A percentile compares a stretch with the other conserved stretches of the same genome.
Evolutionary conservation across 2,329 filamentous ascomycete genomes (phyloP).

Genomic region (Penicillium griseofulvum): DNA sequence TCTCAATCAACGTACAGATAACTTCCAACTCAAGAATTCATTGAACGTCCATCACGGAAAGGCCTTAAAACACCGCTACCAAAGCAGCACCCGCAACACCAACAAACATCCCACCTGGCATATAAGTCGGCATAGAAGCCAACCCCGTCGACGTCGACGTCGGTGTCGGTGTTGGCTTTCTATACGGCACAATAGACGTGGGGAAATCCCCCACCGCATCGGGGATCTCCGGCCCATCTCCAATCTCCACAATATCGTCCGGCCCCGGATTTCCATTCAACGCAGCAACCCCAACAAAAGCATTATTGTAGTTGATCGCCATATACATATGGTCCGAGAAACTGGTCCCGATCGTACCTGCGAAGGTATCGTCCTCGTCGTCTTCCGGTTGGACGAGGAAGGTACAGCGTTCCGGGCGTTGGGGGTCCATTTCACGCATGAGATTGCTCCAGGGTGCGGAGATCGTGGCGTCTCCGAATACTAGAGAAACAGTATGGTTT

Average conservation of each 20-base stretch:
- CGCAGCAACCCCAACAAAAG: neutral
- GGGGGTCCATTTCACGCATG: neutral
- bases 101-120: neutral
- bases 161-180: too few relatives aligned
- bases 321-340: neutral
- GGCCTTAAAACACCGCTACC: neutral
- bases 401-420: neutral
- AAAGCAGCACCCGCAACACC: neutral
- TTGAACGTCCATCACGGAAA: neutral
- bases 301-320: neutral
- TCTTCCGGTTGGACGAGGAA: neutral
- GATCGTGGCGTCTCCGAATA: neutral
- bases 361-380: neutral
- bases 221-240: neutral
- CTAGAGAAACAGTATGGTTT: neutral
- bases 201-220: neutral
- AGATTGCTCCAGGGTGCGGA: neutral
- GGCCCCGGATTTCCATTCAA: neutral
- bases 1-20: neutral
- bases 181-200: neutral
- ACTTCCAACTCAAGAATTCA: too few relatives aligned
- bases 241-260: neutral
- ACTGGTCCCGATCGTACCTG: neutral
- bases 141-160: neutral
- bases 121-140: neutral